A percentile compares a stretch with the other conserved stretches of the same genome.
These are phyloP conservation scores for Haplosporangium sp. DNA, from an alignment of 371 early-diverging fungal species.

Conservation along the genomic window DNA sequence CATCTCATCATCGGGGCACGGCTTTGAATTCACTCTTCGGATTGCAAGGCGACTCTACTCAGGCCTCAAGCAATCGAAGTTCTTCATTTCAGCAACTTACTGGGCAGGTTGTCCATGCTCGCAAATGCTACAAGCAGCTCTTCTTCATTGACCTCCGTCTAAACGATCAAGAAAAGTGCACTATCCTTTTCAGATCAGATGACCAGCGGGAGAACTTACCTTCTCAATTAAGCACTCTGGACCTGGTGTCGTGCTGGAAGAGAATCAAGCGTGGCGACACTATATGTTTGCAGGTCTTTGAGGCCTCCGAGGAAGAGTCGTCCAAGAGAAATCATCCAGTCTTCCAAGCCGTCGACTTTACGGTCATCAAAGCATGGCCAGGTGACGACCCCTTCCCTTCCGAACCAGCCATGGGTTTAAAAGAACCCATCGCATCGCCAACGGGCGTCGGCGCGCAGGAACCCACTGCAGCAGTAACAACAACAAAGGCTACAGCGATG, in stretches of 20 bases:
- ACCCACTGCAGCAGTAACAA: background rate
- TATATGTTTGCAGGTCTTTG: slow-evolving; percentile 50
- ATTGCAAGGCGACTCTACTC: too few relatives aligned
- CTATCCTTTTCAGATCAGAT: slow-evolving; percentile 63
- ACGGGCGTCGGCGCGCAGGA: too few relatives aligned
- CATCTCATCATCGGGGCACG: too few relatives aligned
- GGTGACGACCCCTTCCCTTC: slow-evolving; percentile 50
- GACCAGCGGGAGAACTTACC: slow-evolving; percentile 50
- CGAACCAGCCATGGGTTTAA: slow-evolving; percentile 60
- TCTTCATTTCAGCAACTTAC: background rate
- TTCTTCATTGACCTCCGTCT: slow-evolving; percentile 68
- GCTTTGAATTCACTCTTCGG: too few relatives aligned
- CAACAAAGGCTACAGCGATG: background rate
- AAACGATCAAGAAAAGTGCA: slow-evolving; percentile 45
- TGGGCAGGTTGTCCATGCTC: slow-evolving; percentile 62
- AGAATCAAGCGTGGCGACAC: slow-evolving; percentile 55
- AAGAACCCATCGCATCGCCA: slow-evolving; percentile 12
- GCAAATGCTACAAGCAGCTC: slow-evolving; percentile 58
- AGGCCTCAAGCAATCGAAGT: too few relatives aligned
- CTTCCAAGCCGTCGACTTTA: slow-evolving; percentile 61
- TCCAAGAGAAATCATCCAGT: slow-evolving; percentile 51
- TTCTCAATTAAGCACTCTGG: slow-evolving; percentile 12
- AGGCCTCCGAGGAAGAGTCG: slow-evolving; percentile 54
- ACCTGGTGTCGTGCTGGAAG: slow-evolving; percentile 56
- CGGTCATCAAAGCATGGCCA: slow-evolving; percentile 52